Conservation (phyloP, 1,139 yeast species). For the Candida sanyaensis region DNA sequence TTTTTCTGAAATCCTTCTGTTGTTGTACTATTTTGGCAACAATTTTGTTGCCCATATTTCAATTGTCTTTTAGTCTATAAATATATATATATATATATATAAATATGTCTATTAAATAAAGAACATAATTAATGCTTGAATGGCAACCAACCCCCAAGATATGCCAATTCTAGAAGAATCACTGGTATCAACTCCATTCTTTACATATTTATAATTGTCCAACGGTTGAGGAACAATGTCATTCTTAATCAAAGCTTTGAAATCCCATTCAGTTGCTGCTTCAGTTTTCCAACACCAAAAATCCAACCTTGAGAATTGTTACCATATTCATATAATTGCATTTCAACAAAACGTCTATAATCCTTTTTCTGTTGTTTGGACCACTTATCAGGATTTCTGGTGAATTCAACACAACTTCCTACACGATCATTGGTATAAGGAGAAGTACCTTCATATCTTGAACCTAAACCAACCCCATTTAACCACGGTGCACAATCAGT, state of each 20-base stretch:
- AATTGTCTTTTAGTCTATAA: not conserved
- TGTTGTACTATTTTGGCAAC: too few relatives aligned
- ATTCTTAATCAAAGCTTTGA: slow-evolving; percentile 46
- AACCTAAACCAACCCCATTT: slow-evolving; percentile 88
- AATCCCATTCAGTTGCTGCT: slow-evolving; percentile 64
- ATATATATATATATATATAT: too few relatives aligned
- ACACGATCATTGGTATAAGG: slow-evolving; percentile 39
- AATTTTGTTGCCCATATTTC: not conserved
- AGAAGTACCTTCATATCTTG: slow-evolving; percentile 66
- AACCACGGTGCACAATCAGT: slow-evolving; percentile 93
- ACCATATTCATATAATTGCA: slow-evolving; percentile 27
- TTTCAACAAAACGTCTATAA: slow-evolving; percentile 50
- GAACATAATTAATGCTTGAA: slow-evolving; percentile 3
- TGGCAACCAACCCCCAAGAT: not conserved
- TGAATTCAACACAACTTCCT: slow-evolving; percentile 30
- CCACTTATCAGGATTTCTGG: slow-evolving; percentile 37
- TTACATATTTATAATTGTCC: slow-evolving; percentile 40
- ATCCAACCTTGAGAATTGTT: slow-evolving; percentile 57
- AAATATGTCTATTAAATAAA: slow-evolving; percentile 5
- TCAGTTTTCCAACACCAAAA: slow-evolving; percentile 50
- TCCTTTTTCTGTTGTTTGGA: slow-evolving; percentile 37
- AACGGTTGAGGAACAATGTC: slow-evolving; percentile 66
- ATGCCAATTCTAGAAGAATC: not conserved
- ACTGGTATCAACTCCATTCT: slow-evolving; percentile 37
- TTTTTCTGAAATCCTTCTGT: not conserved